Evolutionary conservation across 2,329 filamentous ascomycete genomes (phyloP).

Genomic region (Cladorrhinum sp.): DNA sequence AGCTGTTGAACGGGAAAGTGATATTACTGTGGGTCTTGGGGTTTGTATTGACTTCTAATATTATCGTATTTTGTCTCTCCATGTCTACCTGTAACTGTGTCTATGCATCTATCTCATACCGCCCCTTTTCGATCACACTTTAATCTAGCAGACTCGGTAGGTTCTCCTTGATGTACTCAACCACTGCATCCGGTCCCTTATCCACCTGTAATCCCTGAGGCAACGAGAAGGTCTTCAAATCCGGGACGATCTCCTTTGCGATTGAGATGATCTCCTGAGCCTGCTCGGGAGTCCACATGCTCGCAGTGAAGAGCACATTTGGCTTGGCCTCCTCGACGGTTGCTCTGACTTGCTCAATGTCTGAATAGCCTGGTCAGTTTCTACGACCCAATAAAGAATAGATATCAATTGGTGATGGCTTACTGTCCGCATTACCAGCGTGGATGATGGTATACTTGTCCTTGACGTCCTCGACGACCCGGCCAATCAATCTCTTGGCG

Average conservation of each 20-base stretch:
- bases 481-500: conserved; percentile 60
- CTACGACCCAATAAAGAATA: no score
- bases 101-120: neutral
- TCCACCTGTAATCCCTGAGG: conserved; percentile 51
- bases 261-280: conserved; percentile 42
- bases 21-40: no score
- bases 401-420: conserved; percentile 27
- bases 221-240: conserved; percentile 48
- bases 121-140: neutral
- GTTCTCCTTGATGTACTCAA: conserved; percentile 46
- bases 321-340: conserved; percentile 52
- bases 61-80: no score
- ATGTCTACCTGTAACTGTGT: neutral
- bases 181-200: conserved; percentile 49
- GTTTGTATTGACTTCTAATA: no score
- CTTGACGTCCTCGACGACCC: conserved; percentile 58
- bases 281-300: conserved; percentile 45
- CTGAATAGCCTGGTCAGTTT: conserved; percentile 30
- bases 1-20: no score
- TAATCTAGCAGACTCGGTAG: conserved; percentile 31
- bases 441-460: conserved; percentile 62
- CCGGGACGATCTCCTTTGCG: conserved; percentile 42
- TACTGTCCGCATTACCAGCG: conserved; percentile 60
- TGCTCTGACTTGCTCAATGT: conserved; percentile 53
- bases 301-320: conserved; percentile 44